Evolutionary conservation across 2,329 filamentous ascomycete species (phyloP).

Genomic region (Penicillium sp.): DNA sequence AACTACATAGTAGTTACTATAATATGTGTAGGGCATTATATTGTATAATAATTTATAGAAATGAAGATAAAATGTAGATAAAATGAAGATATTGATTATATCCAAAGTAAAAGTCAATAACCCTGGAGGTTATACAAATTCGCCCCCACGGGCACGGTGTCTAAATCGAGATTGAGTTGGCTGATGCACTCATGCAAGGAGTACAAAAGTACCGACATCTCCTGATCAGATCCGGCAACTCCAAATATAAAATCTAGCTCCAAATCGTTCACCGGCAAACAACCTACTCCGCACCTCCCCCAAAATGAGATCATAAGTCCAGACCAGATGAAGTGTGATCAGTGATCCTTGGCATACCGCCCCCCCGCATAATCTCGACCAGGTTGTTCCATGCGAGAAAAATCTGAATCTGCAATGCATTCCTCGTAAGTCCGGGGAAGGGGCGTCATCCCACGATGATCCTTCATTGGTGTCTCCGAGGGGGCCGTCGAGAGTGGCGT

Average conservation of each 20-base stretch:
- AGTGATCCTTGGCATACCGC: background rate
- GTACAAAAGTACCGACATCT: background rate
- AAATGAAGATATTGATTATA: background rate
- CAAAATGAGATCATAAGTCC: background rate
- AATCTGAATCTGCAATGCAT: background rate
- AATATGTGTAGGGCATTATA: background rate
- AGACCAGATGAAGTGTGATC: background rate
- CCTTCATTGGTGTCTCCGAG: background rate
- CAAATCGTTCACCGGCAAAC: background rate
- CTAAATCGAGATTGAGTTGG: background rate
- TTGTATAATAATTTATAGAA: background rate
- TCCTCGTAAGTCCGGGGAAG: slow-evolving; percentile 1
- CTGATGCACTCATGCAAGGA: background rate
- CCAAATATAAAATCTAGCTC: background rate
- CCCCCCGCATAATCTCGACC: background rate
- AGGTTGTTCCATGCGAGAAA: background rate
- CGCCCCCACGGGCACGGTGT: background rate
- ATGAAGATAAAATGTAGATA: background rate
- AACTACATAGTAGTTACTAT: background rate
- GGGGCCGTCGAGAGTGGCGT: background rate
- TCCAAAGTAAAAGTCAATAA: background rate
- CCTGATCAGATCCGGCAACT: background rate
- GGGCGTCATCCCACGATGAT: background rate
- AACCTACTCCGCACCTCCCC: background rate
- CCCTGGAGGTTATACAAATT: background rate